Base-by-base conservation (phyloP, 2,329 filamentous ascomycete species). In the Penicillium rolfsii region DNA sequence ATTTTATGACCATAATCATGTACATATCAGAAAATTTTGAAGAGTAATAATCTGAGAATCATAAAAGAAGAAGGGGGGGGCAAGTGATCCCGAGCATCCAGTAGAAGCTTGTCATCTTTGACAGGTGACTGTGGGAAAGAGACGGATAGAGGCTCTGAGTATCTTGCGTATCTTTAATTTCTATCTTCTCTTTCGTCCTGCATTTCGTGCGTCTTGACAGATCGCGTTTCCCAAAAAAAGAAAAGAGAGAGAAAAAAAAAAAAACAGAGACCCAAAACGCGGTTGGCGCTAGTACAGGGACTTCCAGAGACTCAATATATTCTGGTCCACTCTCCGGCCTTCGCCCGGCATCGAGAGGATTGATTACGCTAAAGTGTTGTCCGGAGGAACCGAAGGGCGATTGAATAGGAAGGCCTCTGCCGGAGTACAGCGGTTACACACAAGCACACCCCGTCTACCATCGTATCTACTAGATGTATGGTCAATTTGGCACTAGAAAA, bases 231-330 rank as follows among this genome's bases (percentile, higher is more conserved):
- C 28, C 28, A 30, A 30, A 30, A 30, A 30, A 30, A 22, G 19
- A 22, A 22, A 22, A 22, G 19, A 22, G 19, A 22, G 19, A 22
- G 1, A 22, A 22, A 11, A 36, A 35, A 35, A 36, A 36, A 33
- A 19, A 48, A 60, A 46, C 16, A 8, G 14, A 16, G 45, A 30
- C 28, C 28, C 46, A 33, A 35, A 19, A 35, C 19, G 19, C 30
- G 28, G 49, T 28, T 36, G 33, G 28, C 58, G 41, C 58, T 62
- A 60, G 52, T 41, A 41, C 45, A 52, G 49, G 52, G 57, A 56
- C 50, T 61, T 48, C 58, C 59, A 56, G 61, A 64, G 52, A 62
- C 55, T 59, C 53, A 50, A 50, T 50, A 16, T 54, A 57, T 61
- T 52, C 50, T 54, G 52, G 36, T 36, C 46, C 46, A 48, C 50